A percentile compares a stretch with the other conserved stretches of the same genome.
Conservation (phyloP, 306 rosid genomes). For the Corylus avellana region DNA sequence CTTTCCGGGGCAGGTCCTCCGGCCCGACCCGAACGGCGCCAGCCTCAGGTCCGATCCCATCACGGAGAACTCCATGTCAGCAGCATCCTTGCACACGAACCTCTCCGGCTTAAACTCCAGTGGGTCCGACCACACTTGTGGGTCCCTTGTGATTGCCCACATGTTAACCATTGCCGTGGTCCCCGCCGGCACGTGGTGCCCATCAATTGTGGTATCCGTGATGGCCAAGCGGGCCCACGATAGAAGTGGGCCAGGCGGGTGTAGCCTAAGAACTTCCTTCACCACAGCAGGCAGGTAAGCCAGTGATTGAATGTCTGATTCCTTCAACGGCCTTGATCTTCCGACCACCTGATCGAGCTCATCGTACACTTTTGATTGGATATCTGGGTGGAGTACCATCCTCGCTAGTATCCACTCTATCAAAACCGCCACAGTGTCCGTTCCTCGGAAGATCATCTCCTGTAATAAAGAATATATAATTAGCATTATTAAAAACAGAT, state of each 20-base stretch:
- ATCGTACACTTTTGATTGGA: constrained; percentile 57
- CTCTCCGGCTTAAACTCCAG: constrained; percentile 60
- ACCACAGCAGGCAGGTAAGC: constrained; percentile 71
- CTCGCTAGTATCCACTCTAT: constrained; percentile 89
- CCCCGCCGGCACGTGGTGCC: constrained; percentile 81
- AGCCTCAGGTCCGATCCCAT: constrained; percentile 84
- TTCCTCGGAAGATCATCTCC: constrained; percentile 98
- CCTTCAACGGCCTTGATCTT: constrained; percentile 45
- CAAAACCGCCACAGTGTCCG: constrained; percentile 80
- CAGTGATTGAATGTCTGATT: constrained; percentile 50
- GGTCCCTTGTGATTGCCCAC: constrained; percentile 89
- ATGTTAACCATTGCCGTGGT: constrained; percentile 88
- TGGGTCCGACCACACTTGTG: constrained; percentile 62
- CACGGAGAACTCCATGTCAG: constrained; percentile 45
- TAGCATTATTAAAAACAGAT: neutral
- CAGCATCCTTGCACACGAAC: constrained; percentile 29
- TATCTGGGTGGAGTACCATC: constrained; percentile 60
- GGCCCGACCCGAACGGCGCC: constrained; percentile 91
- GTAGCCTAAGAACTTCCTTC: constrained; percentile 82
- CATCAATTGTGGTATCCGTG: constrained; percentile 68
- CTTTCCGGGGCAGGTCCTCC: constrained; percentile 81
- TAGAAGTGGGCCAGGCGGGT: constrained; percentile 93
- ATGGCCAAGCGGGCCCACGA: constrained; percentile 93
- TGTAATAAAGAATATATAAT: neutral
- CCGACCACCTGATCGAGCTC: constrained; percentile 68